These are phyloP conservation scores for Agaricus bisporus DNA, from an alignment of 768 basidiomycete genomes.

Conservation along the genomic window DNA sequence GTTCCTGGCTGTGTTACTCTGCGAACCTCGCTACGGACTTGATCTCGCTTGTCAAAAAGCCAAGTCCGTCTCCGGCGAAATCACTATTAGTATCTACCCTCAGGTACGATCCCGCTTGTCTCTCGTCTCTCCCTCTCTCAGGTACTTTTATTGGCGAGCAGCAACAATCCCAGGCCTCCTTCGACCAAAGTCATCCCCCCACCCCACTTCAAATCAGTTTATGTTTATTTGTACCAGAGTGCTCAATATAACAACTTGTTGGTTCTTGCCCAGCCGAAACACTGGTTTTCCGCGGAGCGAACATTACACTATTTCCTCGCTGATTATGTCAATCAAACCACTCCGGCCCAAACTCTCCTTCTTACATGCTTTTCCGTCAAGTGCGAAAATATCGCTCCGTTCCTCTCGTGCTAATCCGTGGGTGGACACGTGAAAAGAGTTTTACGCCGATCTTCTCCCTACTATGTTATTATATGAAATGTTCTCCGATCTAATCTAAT, in stretches of 20 bases:
- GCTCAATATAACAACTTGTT: not conserved
- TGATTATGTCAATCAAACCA: not conserved
- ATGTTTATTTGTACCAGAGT: not conserved
- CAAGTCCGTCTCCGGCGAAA: slow-evolving; percentile 5
- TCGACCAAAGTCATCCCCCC: too few species aligned
- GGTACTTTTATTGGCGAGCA: too few species aligned
- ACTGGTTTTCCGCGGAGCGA: slow-evolving; percentile 8
- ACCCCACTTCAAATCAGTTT: not conserved
- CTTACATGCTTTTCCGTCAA: too few species aligned
- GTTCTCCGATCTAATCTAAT: too few species aligned
- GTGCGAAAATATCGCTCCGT: too few species aligned
- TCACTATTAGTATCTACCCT: slow-evolving; percentile 1
- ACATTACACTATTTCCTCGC: not conserved
- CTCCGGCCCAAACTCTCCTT: too few species aligned
- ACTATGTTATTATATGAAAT: too few species aligned
- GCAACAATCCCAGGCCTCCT: too few species aligned
- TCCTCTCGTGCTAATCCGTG: too few species aligned
- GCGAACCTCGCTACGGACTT: slow-evolving; percentile 7
- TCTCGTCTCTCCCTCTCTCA: not conserved
- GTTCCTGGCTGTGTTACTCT: slow-evolving; percentile 10
- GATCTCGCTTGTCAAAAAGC: slow-evolving; percentile 4
- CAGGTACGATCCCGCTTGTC: not conserved
- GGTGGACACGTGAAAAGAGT: too few species aligned
- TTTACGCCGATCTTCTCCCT: too few species aligned
- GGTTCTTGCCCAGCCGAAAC: not conserved